Conservation (phyloP, 139 green algal genomes). For the Chlorella sp. region DNA sequence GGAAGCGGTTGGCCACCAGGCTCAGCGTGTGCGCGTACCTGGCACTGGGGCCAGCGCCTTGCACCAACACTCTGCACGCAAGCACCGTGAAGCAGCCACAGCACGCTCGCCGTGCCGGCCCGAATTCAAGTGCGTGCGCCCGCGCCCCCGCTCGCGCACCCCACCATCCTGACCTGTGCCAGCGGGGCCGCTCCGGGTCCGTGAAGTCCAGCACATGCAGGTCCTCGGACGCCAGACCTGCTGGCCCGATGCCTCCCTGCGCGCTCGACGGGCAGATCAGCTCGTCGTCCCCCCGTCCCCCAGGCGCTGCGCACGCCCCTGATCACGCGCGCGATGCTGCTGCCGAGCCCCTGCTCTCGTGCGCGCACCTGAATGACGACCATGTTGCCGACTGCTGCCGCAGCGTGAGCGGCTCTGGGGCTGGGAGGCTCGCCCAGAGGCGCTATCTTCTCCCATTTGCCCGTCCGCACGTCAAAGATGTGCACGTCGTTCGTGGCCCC, state of each 20-base stretch:
- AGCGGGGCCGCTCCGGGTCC: constrained; percentile 79
- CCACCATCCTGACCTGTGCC: constrained; percentile 95
- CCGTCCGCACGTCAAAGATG: constrained; percentile 81
- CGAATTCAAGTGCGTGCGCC: too few species aligned
- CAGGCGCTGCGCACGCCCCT: too few species aligned
- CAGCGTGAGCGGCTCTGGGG: constrained; percentile 90
- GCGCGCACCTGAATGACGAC: constrained; percentile 87
- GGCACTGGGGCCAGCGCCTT: constrained; percentile 82
- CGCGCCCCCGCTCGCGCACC: too few species aligned
- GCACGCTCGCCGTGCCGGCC: too few species aligned
- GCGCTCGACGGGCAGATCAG: too few species aligned
- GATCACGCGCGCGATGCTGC: too few species aligned
- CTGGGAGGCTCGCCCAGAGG: constrained; percentile 83
- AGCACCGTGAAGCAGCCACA: too few species aligned
- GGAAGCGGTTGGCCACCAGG: constrained; percentile 95
- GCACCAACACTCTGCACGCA: constrained; percentile 90
- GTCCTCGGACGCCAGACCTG: constrained; percentile 90
- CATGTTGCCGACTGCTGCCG: constrained; percentile 98
- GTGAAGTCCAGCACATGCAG: constrained; percentile 98
- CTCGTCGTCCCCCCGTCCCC: too few species aligned
- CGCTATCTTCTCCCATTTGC: constrained; percentile 77
- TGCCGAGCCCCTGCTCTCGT: too few species aligned
- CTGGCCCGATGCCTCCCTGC: constrained; percentile 91
- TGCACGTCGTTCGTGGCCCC: constrained; percentile 93
- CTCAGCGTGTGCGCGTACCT: constrained; percentile 94